Evolutionary conservation across 495 filamentous ascomycete species (phyloP).

Genomic region (Aspergillus wentii): DNA sequence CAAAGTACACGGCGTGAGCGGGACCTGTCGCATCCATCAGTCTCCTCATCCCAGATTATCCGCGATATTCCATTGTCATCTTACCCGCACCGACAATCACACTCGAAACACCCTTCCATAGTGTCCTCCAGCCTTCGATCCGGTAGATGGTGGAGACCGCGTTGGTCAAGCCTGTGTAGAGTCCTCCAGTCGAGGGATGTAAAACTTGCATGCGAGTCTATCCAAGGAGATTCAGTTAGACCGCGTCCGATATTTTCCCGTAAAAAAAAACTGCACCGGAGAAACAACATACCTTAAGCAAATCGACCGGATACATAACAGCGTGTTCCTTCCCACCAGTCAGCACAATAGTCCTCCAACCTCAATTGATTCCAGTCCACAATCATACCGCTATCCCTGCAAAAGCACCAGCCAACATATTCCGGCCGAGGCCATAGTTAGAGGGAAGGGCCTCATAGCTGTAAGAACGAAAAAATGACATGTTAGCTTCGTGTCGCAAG

Average conservation of each 20-base stretch:
- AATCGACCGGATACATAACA: conserved; percentile 97
- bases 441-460: conserved; percentile 69
- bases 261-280: too few relatives aligned
- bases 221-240: conserved; percentile 8
- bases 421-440: conserved; percentile 62
- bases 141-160: conserved; percentile 86
- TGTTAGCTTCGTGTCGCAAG: conserved; percentile 14
- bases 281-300: conserved; percentile 75
- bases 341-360: conserved; percentile 9
- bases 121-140: conserved; percentile 79
- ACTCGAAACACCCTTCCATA: conserved; percentile 96
- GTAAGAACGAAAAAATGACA: conserved; percentile 5
- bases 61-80: conserved; percentile 2
- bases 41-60: conserved; percentile 7
- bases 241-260: too few relatives aligned
- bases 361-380: conserved; percentile 5
- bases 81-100: conserved; percentile 92
- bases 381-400: conserved; percentile 86
- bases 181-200: conserved; percentile 75
- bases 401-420: conserved; percentile 93
- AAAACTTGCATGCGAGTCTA: conserved; percentile 98
- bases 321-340: conserved; percentile 62
- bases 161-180: conserved; percentile 89
- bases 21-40: conserved; percentile 60
- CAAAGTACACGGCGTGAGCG: conserved; percentile 96